Percentiles rank a stretch among this genome's conserved stretches.
Evolutionary conservation across 2,329 filamentous ascomycete genomes (phyloP).

Genomic region (Aspergillus alliaceus): DNA sequence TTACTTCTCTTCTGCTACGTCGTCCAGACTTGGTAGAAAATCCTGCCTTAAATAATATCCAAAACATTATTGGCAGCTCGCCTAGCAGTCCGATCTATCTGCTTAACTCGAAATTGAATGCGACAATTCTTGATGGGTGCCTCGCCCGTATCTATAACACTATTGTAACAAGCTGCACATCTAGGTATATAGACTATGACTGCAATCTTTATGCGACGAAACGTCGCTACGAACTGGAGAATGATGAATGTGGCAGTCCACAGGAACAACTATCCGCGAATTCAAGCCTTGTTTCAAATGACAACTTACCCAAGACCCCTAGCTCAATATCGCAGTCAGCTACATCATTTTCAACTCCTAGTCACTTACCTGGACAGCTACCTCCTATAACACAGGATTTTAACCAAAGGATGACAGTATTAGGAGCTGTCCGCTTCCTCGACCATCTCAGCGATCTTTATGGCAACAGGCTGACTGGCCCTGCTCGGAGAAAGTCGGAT

Average conservation of each 20-base stretch:
- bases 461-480: conserved; percentile 14
- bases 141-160: conserved; percentile 20
- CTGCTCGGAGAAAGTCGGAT: conserved; percentile 18
- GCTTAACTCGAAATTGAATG: conserved; percentile 23
- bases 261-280: neutral
- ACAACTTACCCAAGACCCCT: neutral
- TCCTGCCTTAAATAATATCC: neutral
- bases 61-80: conserved; percentile 10
- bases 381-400: neutral
- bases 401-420: neutral
- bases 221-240: conserved; percentile 16
- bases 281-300: neutral
- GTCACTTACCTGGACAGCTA: neutral
- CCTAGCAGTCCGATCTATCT: conserved; percentile 20
- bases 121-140: conserved; percentile 17
- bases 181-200: conserved; percentile 21
- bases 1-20: neutral
- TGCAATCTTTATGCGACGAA: conserved; percentile 20
- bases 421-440: conserved; percentile 21
- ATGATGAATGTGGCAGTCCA: neutral
- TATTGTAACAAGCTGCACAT: conserved; percentile 18
- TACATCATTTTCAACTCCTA: neutral
- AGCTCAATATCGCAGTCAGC: neutral
- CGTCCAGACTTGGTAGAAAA: neutral
- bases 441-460: conserved; percentile 26